Base-by-base conservation (phyloP, 352 stramenopile species). In the Detonula confervacea region DNA sequence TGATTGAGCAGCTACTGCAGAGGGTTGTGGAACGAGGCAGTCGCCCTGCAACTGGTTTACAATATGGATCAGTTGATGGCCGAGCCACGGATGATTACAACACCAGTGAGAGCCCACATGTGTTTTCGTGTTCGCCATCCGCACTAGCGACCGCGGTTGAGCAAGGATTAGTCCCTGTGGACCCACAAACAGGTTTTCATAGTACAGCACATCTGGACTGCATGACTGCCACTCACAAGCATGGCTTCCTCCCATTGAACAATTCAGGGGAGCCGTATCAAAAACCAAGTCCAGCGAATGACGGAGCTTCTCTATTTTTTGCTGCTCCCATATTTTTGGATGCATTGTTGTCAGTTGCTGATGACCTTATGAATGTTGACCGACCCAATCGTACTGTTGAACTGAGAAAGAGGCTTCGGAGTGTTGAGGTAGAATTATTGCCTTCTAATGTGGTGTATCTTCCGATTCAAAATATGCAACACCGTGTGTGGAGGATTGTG, bases 401-500 rank as follows among this genome's bases (percentile, higher is more conserved):
- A 57, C 69, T 94, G 22, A 39, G 73, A 25, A 63, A 83, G 49
- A 70, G 83, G 65, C 67, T 94, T 29, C 42, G 73, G 12, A 61
- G 72, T 33, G 77, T 94, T 20, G 89, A 94, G 69, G 77, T 89
- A 0, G 81, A 91, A 49, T 59, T 90, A 25, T 73, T 94, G 14
- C 89, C 89, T 27, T 87, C 71, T 14, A 94, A 94, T 74, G 76
- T 87, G 1, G 83, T 93, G 20, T 93, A 93, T 77, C 54, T 94
- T 33, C 89, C 89, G 4, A 76, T 92, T 25, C 56, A 64, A 72
- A 81, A 91, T 59, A 68, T 80, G 22, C 55, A 89, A 63, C 87
- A 93, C 81, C 60, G 87, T 59, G 84, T 93, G 16, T 94, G 89
- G 89, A 74, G 87, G 44, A 91, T 92, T 54, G 86, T 92, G 12